These are phyloP conservation scores for Platanthera guangdongensis DNA, from an alignment of 106 monocot species.

Conservation along the genomic window DNA sequence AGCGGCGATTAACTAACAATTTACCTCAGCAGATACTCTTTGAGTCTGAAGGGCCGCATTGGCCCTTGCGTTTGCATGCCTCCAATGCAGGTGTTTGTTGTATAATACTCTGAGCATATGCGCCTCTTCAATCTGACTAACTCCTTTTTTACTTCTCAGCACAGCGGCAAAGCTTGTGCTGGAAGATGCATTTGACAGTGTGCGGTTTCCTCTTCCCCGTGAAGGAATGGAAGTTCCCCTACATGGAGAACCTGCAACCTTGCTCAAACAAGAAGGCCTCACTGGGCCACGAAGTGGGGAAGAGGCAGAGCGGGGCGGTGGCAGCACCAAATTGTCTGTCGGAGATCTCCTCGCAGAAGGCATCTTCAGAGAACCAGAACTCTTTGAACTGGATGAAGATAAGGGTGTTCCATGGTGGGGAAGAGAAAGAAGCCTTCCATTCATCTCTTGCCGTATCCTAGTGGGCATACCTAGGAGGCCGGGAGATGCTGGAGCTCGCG, in stretches of 20 bases:
- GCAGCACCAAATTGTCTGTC: slow-evolving; percentile 15
- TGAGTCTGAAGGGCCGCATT: slow-evolving; percentile 26
- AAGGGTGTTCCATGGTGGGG: slow-evolving; percentile 24
- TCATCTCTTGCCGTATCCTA: slow-evolving; percentile 37
- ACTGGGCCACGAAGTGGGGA: slow-evolving; percentile 30
- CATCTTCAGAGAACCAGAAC: slow-evolving; percentile 8
- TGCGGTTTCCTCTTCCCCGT: slow-evolving; percentile 17
- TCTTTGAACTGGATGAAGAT: slow-evolving; percentile 6
- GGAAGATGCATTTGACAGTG: slow-evolving; percentile 22
- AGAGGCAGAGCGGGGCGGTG: slow-evolving; percentile 10
- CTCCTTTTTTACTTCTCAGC: slow-evolving; percentile 40
- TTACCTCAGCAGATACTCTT: slow-evolving; percentile 44
- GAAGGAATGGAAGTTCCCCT: slow-evolving; percentile 35
- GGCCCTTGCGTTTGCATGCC: slow-evolving; percentile 44
- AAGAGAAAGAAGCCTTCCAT: slow-evolving; percentile 22
- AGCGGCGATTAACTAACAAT: neutral
- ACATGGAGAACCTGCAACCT: slow-evolving; percentile 12
- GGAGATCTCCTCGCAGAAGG: slow-evolving; percentile 20
- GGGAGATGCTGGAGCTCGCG: neutral
- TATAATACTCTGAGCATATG: slow-evolving; percentile 41
- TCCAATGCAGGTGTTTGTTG: slow-evolving; percentile 55
- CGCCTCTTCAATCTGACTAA: slow-evolving; percentile 52
- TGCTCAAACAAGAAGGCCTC: slow-evolving; percentile 27
- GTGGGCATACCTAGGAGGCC: slow-evolving; percentile 30
- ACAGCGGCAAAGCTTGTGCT: slow-evolving; percentile 35